Percentiles rank a stretch among this genome's conserved stretches.
phyloP scores from a whole-genome alignment of 2,329 filamentous ascomycete genomes.

The Aspergillus sp. region DNA sequence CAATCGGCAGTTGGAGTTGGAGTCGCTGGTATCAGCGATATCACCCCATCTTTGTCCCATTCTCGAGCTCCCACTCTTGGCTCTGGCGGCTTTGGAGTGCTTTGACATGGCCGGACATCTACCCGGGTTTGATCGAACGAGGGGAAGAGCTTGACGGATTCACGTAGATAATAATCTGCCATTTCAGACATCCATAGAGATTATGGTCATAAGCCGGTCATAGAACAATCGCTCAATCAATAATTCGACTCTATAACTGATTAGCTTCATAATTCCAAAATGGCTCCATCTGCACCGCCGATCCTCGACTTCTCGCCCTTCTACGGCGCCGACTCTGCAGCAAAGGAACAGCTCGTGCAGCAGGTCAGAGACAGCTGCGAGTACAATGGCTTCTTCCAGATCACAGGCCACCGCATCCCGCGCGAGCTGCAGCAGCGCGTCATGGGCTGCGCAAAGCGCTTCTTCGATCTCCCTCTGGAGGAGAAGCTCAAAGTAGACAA shows the following conservation, averaged over 20 bases:
- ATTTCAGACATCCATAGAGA: no score
- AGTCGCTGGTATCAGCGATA: no score
- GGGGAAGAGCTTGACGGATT: background rate
- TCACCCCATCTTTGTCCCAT: no score
- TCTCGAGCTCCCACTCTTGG: background rate
- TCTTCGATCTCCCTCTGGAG: slow-evolving; percentile 42
- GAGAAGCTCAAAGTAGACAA: slow-evolving; percentile 42
- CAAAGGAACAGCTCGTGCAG: slow-evolving; percentile 29
- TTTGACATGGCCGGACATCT: slow-evolving; percentile 7
- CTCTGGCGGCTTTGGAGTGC: background rate
- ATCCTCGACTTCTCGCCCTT: slow-evolving; percentile 36
- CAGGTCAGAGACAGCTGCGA: slow-evolving; percentile 27
- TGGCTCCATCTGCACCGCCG: slow-evolving; percentile 25
- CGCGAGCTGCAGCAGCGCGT: slow-evolving; percentile 38
- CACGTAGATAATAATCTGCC: no score
- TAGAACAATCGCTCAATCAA: no score
- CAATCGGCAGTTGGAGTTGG: no score
- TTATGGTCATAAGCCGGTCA: background rate
- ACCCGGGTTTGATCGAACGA: background rate
- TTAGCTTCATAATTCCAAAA: background rate
- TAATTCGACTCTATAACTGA: no score
- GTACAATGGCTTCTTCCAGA: slow-evolving; percentile 47
- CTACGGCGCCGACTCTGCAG: slow-evolving; percentile 28
- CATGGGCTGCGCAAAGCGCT: slow-evolving; percentile 40
- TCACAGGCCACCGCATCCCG: slow-evolving; percentile 43